Percentiles rank a stretch among this genome's conserved stretches.
phyloP scores from a whole-genome alignment of 2,329 filamentous ascomycete species.

The Mollisia scopiformis region DNA sequence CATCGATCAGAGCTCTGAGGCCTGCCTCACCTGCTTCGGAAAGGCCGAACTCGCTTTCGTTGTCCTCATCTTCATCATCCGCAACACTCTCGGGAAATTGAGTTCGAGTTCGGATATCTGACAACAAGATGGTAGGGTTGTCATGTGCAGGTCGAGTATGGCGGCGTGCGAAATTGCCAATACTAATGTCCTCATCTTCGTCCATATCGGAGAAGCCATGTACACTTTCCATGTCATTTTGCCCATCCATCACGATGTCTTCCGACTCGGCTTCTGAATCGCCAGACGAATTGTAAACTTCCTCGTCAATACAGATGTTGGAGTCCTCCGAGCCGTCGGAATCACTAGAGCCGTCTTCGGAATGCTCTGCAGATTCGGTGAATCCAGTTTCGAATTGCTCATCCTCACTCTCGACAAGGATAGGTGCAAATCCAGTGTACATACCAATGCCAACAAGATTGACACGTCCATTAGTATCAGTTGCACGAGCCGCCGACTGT shows the following conservation, averaged over 20 bases:
- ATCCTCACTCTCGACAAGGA: constrained; percentile 19
- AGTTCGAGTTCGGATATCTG: constrained; percentile 9
- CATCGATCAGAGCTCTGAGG: constrained; percentile 26
- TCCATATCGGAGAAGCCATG: neutral
- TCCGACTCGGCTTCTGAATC: constrained; percentile 5
- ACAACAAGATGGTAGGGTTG: constrained; percentile 6
- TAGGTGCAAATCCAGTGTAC: constrained; percentile 16
- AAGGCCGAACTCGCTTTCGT: constrained; percentile 30
- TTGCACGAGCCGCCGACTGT: constrained; percentile 9
- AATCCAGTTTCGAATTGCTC: constrained; percentile 15
- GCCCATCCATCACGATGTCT: constrained; percentile 8
- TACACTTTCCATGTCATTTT: constrained; percentile 9
- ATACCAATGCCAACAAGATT: constrained; percentile 10
- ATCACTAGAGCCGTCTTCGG: constrained; percentile 9
- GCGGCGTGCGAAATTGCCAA: constrained; percentile 4
- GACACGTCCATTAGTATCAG: constrained; percentile 11
- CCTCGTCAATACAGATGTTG: constrained; percentile 9
- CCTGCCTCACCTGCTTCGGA: constrained; percentile 29
- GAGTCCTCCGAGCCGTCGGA: constrained; percentile 2
- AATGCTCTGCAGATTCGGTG: constrained; percentile 13
- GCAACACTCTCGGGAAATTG: constrained; percentile 1
- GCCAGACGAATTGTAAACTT: constrained; percentile 3
- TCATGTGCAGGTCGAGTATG: constrained; percentile 10
- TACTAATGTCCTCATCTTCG: neutral
- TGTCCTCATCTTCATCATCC: constrained; percentile 14